Base-by-base conservation (phyloP, 306 rosid genomes). In the Inga oerstediana region DNA sequence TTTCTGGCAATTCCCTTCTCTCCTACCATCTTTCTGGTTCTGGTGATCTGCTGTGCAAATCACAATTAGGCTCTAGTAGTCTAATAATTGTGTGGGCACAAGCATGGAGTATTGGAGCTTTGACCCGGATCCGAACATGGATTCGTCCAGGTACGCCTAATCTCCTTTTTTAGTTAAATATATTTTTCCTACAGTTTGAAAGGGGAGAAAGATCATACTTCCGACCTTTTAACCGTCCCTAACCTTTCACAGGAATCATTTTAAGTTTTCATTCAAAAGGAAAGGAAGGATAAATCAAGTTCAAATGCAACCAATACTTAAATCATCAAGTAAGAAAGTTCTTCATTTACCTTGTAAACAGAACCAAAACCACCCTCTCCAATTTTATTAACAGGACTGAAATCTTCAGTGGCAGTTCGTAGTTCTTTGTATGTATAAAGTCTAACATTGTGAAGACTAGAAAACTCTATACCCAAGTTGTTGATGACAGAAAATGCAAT, bases 361-460 rank as follows among this genome's bases (percentile, higher is more conserved):
- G 97, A 88, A 88, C 99, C 99, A 79, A 95, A 95, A 90, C 98
- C 98, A 22, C 99, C 99, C 86, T 95, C 98, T 46, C 99, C 99
- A 3, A 95, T 92, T 87, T 95, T 95, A 81, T 93, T 92, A 43
- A 76, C 80, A 24, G 72, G 86, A 82, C 89, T 89, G 80, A 95
- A 95, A 82, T 93, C 88, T 66, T 91, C 93, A 1, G 97, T 82
- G 24, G 96, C 98, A 20, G 24, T 41, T 82, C 70, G 88, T n/a
- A 95, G 84, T 84, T 91, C 97, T 86, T 90, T 95, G 89, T 90
- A 84, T 19, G 91, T 80, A 85, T 79, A 95, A 46, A 90, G 78
- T 78, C 62, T 93, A 34, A 91, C 91, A 84, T 27, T 27, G 30
- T 27, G 30, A 27, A 27, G 30, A 27, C 30, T 1, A 27, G 30